A percentile compares a stretch with the other conserved stretches of the same genome.
phyloP scores from a whole-genome alignment of 768 basidiomycete species.

The Sistotremastrum niveocremeum region DNA sequence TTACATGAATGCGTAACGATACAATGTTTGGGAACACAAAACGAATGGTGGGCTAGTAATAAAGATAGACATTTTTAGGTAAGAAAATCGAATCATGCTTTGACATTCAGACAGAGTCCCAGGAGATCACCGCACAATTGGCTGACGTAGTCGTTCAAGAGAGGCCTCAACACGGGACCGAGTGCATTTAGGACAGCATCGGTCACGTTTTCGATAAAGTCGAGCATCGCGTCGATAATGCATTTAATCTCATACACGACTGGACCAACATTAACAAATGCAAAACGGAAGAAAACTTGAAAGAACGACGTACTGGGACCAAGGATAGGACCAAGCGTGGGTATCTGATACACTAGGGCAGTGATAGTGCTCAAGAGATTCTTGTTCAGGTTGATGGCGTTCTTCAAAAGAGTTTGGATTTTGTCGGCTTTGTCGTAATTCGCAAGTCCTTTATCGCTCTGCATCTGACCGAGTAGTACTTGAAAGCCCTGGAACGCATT shows the following conservation, averaged over 20 bases:
- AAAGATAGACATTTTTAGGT: no score
- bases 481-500: conserved; percentile 13
- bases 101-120: no score
- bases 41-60: no score
- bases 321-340: conserved; percentile 34
- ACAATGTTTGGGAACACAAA: no score
- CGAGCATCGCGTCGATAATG: conserved; percentile 34
- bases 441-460: conserved; percentile 33
- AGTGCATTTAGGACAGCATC: conserved; percentile 34
- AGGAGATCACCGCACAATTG: no score
- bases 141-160: background rate
- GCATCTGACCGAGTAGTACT: conserved; percentile 15
- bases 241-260: conserved; percentile 53
- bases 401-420: conserved; percentile 37
- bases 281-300: background rate
- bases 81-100: no score
- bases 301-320: conserved; percentile 35
- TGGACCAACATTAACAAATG: conserved; percentile 12
- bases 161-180: conserved; percentile 20
- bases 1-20: no score
- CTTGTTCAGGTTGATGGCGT: conserved; percentile 36
- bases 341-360: conserved; percentile 24
- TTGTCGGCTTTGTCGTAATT: conserved; percentile 32
- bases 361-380: conserved; percentile 21
- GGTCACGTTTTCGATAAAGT: conserved; percentile 33